Conservation (phyloP, 192 early-diverging fungal species). For the Entomortierella chlamydospora region DNA sequence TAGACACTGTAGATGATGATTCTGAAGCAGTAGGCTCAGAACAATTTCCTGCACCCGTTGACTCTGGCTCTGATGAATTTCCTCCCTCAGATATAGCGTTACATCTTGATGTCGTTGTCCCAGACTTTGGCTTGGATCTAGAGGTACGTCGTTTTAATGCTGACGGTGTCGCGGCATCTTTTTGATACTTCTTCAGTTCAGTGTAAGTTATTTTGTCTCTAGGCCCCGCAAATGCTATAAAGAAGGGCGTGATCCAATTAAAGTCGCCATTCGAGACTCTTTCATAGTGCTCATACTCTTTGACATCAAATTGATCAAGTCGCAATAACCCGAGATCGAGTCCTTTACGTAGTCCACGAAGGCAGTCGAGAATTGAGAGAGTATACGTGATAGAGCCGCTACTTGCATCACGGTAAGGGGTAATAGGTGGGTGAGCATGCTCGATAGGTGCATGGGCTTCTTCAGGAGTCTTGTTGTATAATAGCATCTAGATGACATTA, state of each 20-base stretch:
- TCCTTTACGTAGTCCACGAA: conserved; percentile 71
- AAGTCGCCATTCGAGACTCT: conserved; percentile 76
- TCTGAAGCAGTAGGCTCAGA: not conserved
- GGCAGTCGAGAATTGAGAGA: conserved; percentile 74
- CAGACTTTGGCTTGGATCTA: not conserved
- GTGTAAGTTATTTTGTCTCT: conserved; percentile 60
- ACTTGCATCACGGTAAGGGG: conserved; percentile 78
- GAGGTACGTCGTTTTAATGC: not conserved
- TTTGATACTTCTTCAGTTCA: not conserved
- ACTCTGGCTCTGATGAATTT: not conserved
- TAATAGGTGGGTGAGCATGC: conserved; percentile 60
- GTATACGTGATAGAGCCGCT: conserved; percentile 75
- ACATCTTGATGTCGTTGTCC: not conserved
- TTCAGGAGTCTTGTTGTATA: conserved; percentile 69
- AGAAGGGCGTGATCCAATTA: conserved; percentile 80
- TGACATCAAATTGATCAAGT: conserved; percentile 68
- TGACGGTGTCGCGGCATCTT: not conserved
- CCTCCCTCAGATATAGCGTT: no score
- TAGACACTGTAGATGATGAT: not conserved
- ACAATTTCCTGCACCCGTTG: not conserved
- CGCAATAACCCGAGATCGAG: conserved; percentile 69
- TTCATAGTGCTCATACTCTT: conserved; percentile 82
- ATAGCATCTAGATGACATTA: conserved; percentile 70
- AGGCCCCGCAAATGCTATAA: conserved; percentile 77
- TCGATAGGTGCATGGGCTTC: conserved; percentile 68